A percentile compares a stretch with the other conserved stretches of the same genome.
These are phyloP conservation scores for Wickerhamomyces chambardii DNA, from an alignment of 805 yeast species.

Conservation along the genomic window DNA sequence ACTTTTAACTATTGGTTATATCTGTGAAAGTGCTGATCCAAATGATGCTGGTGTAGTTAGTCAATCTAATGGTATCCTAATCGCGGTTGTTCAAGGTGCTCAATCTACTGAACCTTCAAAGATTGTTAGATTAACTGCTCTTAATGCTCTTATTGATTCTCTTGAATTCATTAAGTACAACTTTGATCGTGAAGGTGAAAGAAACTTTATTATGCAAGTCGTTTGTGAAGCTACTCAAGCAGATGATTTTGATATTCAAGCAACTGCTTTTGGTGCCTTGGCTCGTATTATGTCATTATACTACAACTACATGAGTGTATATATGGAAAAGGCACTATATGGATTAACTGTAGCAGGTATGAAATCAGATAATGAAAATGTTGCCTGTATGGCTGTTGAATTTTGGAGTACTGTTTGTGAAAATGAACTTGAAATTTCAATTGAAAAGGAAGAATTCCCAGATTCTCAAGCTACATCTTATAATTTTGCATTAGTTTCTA, in stretches of 20 bases:
- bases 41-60: slow-evolving; percentile 57
- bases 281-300: slow-evolving; percentile 87
- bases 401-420: slow-evolving; percentile 99
- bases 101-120: slow-evolving; percentile 70
- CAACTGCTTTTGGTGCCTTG: slow-evolving; percentile 92
- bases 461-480: slow-evolving; percentile 44
- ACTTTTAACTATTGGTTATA: slow-evolving; percentile 84
- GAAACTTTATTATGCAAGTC: slow-evolving; percentile 96
- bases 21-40: slow-evolving; percentile 93
- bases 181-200: slow-evolving; percentile 89
- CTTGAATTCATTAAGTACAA: slow-evolving; percentile 82
- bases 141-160: slow-evolving; percentile 86
- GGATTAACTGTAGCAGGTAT: slow-evolving; percentile 87
- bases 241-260: slow-evolving; percentile 70
- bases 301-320: slow-evolving; percentile 83
- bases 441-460: slow-evolving; percentile 55
- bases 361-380: slow-evolving; percentile 76
- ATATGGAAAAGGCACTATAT: slow-evolving; percentile 95
- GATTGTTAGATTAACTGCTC: slow-evolving; percentile 79
- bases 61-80: slow-evolving; percentile 86
- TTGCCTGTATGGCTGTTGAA: slow-evolving; percentile 97
- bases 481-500: slow-evolving; percentile 81
- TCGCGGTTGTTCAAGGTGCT: slow-evolving; percentile 96
- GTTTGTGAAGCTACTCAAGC: slow-evolving; percentile 99
- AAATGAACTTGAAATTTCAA: slow-evolving; percentile 78